Evolutionary conservation across 2,329 filamentous ascomycete species (phyloP), one percentile per base, ranked within the genome.

Genomic region (Tothia fuscella): DNA sequence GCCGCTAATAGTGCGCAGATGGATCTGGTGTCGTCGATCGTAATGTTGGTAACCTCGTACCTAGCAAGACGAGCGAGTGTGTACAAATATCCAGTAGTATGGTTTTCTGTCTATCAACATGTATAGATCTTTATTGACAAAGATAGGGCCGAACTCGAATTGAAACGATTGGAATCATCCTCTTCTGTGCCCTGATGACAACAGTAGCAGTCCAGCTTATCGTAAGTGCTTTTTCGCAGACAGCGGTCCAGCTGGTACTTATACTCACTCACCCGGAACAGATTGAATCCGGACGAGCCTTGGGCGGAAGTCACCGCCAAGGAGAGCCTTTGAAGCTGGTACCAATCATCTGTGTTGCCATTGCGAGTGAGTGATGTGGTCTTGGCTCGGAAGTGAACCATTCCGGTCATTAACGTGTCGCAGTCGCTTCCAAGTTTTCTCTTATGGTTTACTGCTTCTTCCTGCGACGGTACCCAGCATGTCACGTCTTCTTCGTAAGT

Each of bases 141-240:
- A 20, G 29, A 14, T 49, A 67, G 62, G 76, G 73, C 31, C 70
- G 76, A 6, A 77, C 68, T 4, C 67, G 76, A 43, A 71, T 79
- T 41, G 76, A 80, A 58, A 78, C 76, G 2, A 67, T 79, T 44
- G 76, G 74, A 21, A 74, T 80, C 47, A 75, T 80, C 50, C 67
- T 80, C 34, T 80, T 80, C 56, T 78, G 74, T 47, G 73, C 75
- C 32, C 61, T 80, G 45, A 79, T 80, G 74, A 78, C 76, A 2
- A 79, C 75, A 0, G 75, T 78, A 3, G 74, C 76, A 36, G 72
- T 78, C 21, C 71, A 79, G 50, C 61, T 80, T 21, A 68, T 76
- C 36, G 70, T 72, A 56, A 56, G 67, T 56, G 20, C 17, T n/a
- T n/a, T n/a, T n/a, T n/a, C n/a, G n/a, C n/a, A n/a, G n/a, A 31